Conservation (phyloP, 768 basidiomycete species). For the Russula ochroleuca region DNA sequence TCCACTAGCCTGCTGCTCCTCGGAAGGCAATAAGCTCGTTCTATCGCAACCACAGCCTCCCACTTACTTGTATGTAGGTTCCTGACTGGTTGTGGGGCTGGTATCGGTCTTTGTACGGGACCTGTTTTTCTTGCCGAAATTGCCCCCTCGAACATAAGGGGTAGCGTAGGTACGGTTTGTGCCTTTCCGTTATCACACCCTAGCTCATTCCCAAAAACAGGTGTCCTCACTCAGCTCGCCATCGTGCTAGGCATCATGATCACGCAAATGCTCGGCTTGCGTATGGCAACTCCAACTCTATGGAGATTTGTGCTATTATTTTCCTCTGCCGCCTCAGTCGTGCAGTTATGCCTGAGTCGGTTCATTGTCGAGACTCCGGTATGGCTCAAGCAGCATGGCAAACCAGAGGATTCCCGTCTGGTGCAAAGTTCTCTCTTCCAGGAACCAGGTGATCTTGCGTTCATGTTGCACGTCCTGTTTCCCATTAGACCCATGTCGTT, state of each 20-base stretch:
- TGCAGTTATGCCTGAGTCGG: conserved; percentile 53
- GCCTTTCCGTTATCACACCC: background rate
- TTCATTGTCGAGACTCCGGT: conserved; percentile 66
- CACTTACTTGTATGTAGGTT: conserved; percentile 40
- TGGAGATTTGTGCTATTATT: conserved; percentile 72
- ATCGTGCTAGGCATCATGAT: conserved; percentile 84
- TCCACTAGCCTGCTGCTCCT: conserved; percentile 53
- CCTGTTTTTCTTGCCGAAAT: conserved; percentile 87
- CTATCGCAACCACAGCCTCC: background rate
- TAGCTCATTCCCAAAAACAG: conserved; percentile 35
- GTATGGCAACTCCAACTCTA: conserved; percentile 58
- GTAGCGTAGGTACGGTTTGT: conserved; percentile 57
- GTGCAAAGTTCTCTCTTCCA: conserved; percentile 45
- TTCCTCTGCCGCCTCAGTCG: conserved; percentile 51
- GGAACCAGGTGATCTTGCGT: conserved; percentile 19
- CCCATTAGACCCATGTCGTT: conserved; percentile 31
- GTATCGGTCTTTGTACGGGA: conserved; percentile 70
- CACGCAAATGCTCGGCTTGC: conserved; percentile 75
- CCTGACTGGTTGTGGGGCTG: conserved; percentile 65
- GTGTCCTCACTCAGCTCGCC: conserved; percentile 74
- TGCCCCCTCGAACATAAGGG: conserved; percentile 69
- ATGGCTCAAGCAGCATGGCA: conserved; percentile 54
- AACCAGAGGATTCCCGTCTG: conserved; percentile 45
- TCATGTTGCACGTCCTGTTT: background rate
- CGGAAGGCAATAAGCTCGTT: conserved; percentile 52